These are phyloP conservation scores for Vickermania ingenoplastis DNA, from an alignment of 208 protist species.

Conservation along the genomic window DNA sequence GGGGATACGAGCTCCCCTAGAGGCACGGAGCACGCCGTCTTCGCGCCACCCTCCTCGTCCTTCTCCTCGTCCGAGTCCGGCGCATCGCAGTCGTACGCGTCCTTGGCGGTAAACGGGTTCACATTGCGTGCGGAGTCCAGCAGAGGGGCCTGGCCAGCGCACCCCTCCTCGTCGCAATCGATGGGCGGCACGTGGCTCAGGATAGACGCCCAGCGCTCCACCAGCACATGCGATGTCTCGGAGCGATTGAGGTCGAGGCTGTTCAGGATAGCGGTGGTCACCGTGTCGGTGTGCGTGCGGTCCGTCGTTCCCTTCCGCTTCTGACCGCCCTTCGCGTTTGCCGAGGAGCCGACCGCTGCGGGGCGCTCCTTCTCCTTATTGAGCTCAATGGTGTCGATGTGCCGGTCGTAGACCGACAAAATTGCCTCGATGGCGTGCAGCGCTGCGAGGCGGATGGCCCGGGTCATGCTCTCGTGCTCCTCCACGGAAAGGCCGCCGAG, in stretches of 20 bases:
- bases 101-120: background rate
- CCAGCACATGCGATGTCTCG: conserved; percentile 2
- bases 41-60: background rate
- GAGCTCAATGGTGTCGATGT: background rate
- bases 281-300: conserved; percentile 4
- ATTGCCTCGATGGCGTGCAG: conserved; percentile 2
- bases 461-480: background rate
- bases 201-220: conserved; percentile 9
- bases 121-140: conserved; percentile 5
- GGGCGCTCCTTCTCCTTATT: background rate
- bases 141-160: background rate
- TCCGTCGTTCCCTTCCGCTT: background rate
- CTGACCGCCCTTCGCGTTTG: background rate
- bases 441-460: conserved; percentile 1
- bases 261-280: conserved; percentile 1
- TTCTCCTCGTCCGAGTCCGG: background rate
- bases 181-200: conserved; percentile 1
- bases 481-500: background rate
- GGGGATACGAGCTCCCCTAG: background rate
- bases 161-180: background rate
- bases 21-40: background rate
- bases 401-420: background rate
- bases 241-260: conserved; percentile 5
- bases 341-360: background rate
- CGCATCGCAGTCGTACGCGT: background rate